A percentile compares a stretch with the other conserved stretches of the same genome.
Evolutionary conservation across 352 stramenopile species (phyloP).

Genomic region (Pilasporangium apinafurcum): DNA sequence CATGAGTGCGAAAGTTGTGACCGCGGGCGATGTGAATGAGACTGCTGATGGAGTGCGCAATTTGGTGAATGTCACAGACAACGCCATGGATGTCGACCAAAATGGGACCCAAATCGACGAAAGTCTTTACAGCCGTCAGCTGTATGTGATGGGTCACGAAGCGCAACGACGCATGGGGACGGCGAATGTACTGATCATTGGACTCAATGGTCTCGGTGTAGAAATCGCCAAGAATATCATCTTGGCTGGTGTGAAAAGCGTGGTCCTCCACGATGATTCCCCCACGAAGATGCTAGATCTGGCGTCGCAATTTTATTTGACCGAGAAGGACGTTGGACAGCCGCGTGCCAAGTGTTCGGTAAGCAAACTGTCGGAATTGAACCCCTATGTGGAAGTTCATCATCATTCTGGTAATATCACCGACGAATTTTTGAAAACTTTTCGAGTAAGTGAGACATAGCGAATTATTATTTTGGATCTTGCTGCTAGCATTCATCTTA

Average conservation of each 20-base stretch:
- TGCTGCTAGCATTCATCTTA: neutral
- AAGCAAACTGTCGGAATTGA: constrained; percentile 93
- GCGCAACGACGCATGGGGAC: constrained; percentile 96
- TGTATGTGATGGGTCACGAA: constrained; percentile 99
- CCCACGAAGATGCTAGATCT: constrained; percentile 84
- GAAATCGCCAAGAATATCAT: constrained; percentile 99
- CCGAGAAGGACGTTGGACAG: constrained; percentile 79
- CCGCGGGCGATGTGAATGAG: constrained; percentile 58
- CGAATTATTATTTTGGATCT: neutral
- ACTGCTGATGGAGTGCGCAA: constrained; percentile 70
- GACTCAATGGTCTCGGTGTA: constrained; percentile 92
- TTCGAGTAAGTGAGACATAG: constrained; percentile 50
- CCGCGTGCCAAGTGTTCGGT: constrained; percentile 82
- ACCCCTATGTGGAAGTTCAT: constrained; percentile 93
- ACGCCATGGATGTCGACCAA: constrained; percentile 61
- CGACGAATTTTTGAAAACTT: constrained; percentile 59
- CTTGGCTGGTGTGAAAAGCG: constrained; percentile 91
- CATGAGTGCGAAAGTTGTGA: constrained; percentile 66
- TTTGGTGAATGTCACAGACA: constrained; percentile 65
- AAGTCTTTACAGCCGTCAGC: constrained; percentile 90
- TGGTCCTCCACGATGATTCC: constrained; percentile 93
- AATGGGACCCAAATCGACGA: constrained; percentile 61
- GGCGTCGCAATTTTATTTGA: constrained; percentile 96
- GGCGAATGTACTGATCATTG: constrained; percentile 94
- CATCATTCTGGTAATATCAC: constrained; percentile 60